phyloP scores from a whole-genome alignment of 148 eudicot genomes.

The Suaeda aralocaspica region DNA sequence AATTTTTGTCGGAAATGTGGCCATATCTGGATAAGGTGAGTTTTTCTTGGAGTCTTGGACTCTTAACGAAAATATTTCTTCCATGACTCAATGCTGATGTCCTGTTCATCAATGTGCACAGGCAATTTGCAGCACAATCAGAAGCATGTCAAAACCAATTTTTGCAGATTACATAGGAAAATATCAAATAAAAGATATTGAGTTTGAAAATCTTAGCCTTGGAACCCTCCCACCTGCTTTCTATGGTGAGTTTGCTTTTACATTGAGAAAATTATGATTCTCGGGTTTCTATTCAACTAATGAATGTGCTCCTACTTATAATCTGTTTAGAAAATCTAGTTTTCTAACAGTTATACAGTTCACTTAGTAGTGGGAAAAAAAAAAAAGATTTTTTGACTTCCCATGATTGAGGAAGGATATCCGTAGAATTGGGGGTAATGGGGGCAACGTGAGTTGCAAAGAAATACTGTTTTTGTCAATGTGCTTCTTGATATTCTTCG shows the following conservation, averaged over 20 bases:
- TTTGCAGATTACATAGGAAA: slow-evolving; percentile 60
- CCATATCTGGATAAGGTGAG: slow-evolving; percentile 86
- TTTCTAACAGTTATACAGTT: too few relatives aligned
- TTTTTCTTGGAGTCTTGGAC: not conserved
- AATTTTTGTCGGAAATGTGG: slow-evolving; percentile 61
- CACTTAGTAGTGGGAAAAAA: too few relatives aligned
- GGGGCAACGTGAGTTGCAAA: not conserved
- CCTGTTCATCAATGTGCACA: slow-evolving; percentile 19
- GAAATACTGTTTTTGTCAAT: not conserved
- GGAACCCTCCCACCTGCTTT: slow-evolving; percentile 71
- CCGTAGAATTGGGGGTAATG: not conserved
- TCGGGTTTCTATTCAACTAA: too few relatives aligned
- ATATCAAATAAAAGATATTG: slow-evolving; percentile 46
- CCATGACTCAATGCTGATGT: slow-evolving; percentile 1
- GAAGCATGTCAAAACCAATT: slow-evolving; percentile 43
- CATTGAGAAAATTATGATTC: too few relatives aligned
- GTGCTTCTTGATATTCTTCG: not conserved
- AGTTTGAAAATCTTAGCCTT: slow-evolving; percentile 58
- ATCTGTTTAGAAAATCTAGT: too few relatives aligned
- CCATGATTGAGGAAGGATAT: too few relatives aligned
- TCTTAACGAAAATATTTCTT: not conserved
- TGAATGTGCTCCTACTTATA: too few relatives aligned
- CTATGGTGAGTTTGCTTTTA: slow-evolving; percentile 48
- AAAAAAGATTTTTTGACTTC: too few relatives aligned
- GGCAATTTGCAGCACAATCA: slow-evolving; percentile 63